Evolutionary conservation across 2,329 filamentous ascomycete species (phyloP).

Genomic region (Nannizziopsis arthrosporioides): DNA sequence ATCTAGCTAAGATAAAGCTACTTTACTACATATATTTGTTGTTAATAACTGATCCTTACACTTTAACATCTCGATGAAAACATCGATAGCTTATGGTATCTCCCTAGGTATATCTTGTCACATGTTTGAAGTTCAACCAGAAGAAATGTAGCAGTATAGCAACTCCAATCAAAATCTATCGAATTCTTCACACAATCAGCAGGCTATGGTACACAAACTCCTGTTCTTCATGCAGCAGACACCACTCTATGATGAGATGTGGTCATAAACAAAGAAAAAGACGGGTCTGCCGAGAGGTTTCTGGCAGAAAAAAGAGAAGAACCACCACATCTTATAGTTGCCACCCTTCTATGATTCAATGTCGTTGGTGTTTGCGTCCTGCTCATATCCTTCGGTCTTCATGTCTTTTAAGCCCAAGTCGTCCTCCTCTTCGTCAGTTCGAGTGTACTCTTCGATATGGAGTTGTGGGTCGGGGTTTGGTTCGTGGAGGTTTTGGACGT

Average conservation of each 20-base stretch:
- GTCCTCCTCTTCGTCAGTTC: constrained; percentile 87
- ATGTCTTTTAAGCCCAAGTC: constrained; percentile 85
- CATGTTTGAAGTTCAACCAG: no score
- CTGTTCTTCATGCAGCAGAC: no score
- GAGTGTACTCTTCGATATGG: constrained; percentile 65
- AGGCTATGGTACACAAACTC: no score
- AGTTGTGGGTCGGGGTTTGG: constrained; percentile 78
- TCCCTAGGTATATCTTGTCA: no score
- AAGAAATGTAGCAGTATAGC: no score
- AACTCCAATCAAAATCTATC: no score
- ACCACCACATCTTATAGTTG: neutral
- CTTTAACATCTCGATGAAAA: no score
- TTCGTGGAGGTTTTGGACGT: constrained; percentile 74
- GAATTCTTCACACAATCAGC: no score
- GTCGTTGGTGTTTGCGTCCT: constrained; percentile 30
- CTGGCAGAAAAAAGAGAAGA: neutral
- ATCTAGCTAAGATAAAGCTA: no score
- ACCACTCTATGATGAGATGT: neutral
- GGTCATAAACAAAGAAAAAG: neutral
- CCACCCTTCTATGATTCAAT: neutral
- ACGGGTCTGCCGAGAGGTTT: neutral
- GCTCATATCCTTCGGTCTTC: constrained; percentile 77
- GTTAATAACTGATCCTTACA: no score
- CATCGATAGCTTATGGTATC: no score
- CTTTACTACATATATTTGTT: no score